phyloP scores from a whole-genome alignment of 805 yeast species.

The Wickerhamomyces strasburgensis region DNA sequence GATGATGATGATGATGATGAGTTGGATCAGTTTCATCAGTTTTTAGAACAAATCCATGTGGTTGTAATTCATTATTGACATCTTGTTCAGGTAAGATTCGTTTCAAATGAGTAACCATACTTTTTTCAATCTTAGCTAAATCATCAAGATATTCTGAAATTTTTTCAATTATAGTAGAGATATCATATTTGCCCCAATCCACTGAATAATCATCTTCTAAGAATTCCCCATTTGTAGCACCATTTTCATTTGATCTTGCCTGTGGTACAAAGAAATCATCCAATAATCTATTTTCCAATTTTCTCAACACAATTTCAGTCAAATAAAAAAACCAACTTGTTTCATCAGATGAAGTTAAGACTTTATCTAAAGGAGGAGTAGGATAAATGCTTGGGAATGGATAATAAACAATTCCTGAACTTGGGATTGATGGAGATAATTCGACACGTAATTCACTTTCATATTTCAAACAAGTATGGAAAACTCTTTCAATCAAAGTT shows the following conservation, averaged over 20 bases:
- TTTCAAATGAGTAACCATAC: slow-evolving; percentile 13
- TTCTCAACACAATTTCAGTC: slow-evolving; percentile 23
- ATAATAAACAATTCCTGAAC: slow-evolving; percentile 23
- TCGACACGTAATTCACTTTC: slow-evolving; percentile 25
- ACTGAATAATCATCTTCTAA: slow-evolving; percentile 11
- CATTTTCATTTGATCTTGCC: slow-evolving; percentile 2
- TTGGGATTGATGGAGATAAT: slow-evolving; percentile 22
- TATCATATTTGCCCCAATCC: slow-evolving; percentile 17
- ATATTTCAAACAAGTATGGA: slow-evolving; percentile 22
- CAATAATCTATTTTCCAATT: slow-evolving; percentile 21
- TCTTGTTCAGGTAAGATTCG: slow-evolving; percentile 14
- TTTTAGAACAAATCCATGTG: slow-evolving; percentile 20
- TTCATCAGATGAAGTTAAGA: slow-evolving; percentile 16
- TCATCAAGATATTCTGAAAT: slow-evolving; percentile 14
- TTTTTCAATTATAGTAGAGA: slow-evolving; percentile 9
- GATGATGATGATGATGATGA: slow-evolving; percentile 1
- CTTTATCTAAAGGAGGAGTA: slow-evolving; percentile 18
- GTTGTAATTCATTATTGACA: slow-evolving; percentile 11
- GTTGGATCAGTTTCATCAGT: slow-evolving; percentile 2
- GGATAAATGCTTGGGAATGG: slow-evolving; percentile 23
- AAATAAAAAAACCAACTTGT: slow-evolving; percentile 23
- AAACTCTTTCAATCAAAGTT: slow-evolving; percentile 17
- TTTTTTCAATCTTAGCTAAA: slow-evolving; percentile 17
- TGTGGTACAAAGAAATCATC: slow-evolving; percentile 22
- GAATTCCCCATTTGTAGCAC: slow-evolving; percentile 9